Percentiles rank a stretch among this genome's conserved stretches.
Evolutionary conservation across 805 yeast genomes (phyloP).

Genomic region (Clavispora santaluciae): DNA sequence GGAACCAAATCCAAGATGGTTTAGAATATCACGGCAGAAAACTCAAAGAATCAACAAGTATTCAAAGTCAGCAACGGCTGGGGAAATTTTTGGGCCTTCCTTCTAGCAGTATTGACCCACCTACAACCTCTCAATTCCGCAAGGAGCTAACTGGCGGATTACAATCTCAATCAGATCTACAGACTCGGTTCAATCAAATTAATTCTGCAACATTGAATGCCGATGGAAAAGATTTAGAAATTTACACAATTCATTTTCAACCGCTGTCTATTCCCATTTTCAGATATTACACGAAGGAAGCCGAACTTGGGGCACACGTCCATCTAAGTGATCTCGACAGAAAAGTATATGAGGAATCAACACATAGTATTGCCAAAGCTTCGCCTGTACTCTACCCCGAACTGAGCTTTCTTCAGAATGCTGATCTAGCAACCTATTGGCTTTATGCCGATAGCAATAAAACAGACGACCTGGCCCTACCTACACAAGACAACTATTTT

Average conservation of each 20-base stretch:
- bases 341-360: neutral
- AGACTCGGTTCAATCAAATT: neutral
- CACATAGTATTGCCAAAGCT: neutral
- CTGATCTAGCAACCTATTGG: slow-evolving; percentile 4
- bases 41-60: too few species aligned
- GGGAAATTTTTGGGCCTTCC: neutral
- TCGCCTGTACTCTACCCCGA: slow-evolving; percentile 6
- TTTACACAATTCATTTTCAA: neutral
- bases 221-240: neutral
- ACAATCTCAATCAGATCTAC: neutral
- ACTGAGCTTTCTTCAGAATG: slow-evolving; percentile 4
- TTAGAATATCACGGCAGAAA: too few species aligned
- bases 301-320: too few species aligned
- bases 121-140: neutral
- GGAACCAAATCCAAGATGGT: too few species aligned
- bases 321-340: neutral
- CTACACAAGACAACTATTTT: neutral
- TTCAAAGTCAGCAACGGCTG: too few species aligned
- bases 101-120: neutral
- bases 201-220: neutral
- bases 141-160: neutral
- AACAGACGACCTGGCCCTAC: neutral
- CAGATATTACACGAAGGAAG: too few species aligned
- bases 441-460: slow-evolving; percentile 1
- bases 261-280: neutral